Evolutionary conservation across 768 basidiomycete genomes (phyloP).

Genomic region (Lactarius tabidus): DNA sequence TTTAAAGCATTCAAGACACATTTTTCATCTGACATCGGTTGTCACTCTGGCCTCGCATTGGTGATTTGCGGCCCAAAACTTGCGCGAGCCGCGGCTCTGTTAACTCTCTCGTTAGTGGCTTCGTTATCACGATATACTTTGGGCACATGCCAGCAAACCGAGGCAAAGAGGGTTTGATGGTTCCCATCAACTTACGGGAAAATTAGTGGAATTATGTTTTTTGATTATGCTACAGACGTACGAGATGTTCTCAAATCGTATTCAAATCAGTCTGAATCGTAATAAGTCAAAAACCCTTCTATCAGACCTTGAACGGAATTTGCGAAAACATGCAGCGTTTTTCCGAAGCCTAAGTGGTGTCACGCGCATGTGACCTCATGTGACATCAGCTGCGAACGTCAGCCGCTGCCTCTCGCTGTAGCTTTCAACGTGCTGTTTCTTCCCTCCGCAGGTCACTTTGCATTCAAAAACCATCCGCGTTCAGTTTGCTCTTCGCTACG

Average conservation of each 20-base stretch:
- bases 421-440: neutral
- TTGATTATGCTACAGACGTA: neutral
- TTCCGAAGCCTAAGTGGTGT: neutral
- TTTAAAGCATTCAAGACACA: neutral
- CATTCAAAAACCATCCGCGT: neutral
- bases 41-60: neutral
- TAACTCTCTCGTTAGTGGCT: neutral
- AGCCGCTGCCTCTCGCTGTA: neutral
- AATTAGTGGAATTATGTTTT: neutral
- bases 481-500: neutral
- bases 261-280: neutral
- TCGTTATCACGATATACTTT: neutral
- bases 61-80: neutral
- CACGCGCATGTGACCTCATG: constrained; percentile 4
- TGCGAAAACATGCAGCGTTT: neutral
- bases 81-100: neutral
- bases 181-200: neutral
- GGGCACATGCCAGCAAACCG: neutral
- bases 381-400: constrained; percentile 12
- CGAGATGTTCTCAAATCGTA: neutral
- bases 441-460: constrained; percentile 1
- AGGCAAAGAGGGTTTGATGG: neutral
- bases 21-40: neutral
- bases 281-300: neutral
- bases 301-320: neutral